Percentiles rank a stretch among this genome's conserved stretches.
Conservation (phyloP, 257 asterid species). For the Plantago ovata region DNA sequence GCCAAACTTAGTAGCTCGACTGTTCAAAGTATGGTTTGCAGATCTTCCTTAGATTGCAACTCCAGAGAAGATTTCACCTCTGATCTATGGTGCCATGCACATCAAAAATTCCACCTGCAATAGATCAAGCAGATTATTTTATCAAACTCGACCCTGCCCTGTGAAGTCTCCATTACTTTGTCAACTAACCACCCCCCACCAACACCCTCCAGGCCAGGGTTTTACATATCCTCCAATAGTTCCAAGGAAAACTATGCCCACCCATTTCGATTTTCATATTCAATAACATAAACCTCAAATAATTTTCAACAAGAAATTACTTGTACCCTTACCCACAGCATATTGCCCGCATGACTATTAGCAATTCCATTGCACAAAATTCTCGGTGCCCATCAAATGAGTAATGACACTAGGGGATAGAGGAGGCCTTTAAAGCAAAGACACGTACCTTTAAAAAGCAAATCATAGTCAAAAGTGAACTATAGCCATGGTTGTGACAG, state of each 20-base stretch:
- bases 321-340: too few relatives aligned
- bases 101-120: conserved; percentile 4
- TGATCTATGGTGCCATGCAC: background rate
- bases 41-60: background rate
- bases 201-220: too few relatives aligned
- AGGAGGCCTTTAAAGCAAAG: background rate
- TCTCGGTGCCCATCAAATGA: background rate
- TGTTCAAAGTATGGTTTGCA: background rate
- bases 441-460: conserved; percentile 18
- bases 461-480: conserved; percentile 20
- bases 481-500: conserved; percentile 83
- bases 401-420: background rate
- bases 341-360: background rate
- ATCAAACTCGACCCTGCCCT: too few relatives aligned
- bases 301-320: too few relatives aligned
- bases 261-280: background rate
- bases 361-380: background rate
- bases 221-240: too few relatives aligned
- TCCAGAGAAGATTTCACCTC: conserved; percentile 8
- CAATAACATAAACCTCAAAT: background rate
- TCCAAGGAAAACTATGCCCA: too few relatives aligned
- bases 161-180: too few relatives aligned
- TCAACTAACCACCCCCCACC: too few relatives aligned
- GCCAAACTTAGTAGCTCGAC: conserved; percentile 11
- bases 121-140: background rate